Evolutionary conservation across 805 yeast genomes (phyloP).

Genomic region (Yamadazyma kitorensis): DNA sequence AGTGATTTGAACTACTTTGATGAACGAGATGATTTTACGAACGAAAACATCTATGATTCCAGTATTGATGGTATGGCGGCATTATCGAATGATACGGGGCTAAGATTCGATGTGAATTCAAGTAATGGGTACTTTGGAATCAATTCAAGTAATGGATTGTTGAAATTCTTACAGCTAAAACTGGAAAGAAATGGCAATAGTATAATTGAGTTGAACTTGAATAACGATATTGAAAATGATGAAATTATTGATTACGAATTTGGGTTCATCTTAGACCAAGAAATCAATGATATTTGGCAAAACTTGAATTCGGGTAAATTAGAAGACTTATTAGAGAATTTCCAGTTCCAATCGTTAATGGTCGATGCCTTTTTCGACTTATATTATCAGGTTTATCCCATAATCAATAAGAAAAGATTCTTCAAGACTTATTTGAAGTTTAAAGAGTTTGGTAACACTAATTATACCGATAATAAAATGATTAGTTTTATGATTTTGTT

Average conservation of each 20-base stretch:
- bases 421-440: slow-evolving; percentile 11
- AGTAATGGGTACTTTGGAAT: slow-evolving; percentile 62
- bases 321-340: slow-evolving; percentile 17
- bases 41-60: slow-evolving; percentile 16
- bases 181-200: slow-evolving; percentile 21
- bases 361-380: slow-evolving; percentile 15
- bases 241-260: slow-evolving; percentile 12
- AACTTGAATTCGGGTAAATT: slow-evolving; percentile 15
- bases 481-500: slow-evolving; percentile 17
- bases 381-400: slow-evolving; percentile 18
- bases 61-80: slow-evolving; percentile 66
- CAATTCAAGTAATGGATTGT: slow-evolving; percentile 56
- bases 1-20: slow-evolving; percentile 18
- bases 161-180: slow-evolving; percentile 45
- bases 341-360: slow-evolving; percentile 14
- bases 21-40: slow-evolving; percentile 15
- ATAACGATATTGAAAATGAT: slow-evolving; percentile 8
- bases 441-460: slow-evolving; percentile 5
- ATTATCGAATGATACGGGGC: slow-evolving; percentile 30
- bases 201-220: slow-evolving; percentile 21
- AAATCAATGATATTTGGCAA: slow-evolving; percentile 16
- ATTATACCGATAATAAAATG: slow-evolving; percentile 10
- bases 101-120: slow-evolving; percentile 28
- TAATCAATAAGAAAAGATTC: slow-evolving; percentile 18
- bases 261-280: slow-evolving; percentile 15